Base-by-base conservation (phyloP, 2,329 filamentous ascomycete species). In the Aplosporella prunicola region DNA sequence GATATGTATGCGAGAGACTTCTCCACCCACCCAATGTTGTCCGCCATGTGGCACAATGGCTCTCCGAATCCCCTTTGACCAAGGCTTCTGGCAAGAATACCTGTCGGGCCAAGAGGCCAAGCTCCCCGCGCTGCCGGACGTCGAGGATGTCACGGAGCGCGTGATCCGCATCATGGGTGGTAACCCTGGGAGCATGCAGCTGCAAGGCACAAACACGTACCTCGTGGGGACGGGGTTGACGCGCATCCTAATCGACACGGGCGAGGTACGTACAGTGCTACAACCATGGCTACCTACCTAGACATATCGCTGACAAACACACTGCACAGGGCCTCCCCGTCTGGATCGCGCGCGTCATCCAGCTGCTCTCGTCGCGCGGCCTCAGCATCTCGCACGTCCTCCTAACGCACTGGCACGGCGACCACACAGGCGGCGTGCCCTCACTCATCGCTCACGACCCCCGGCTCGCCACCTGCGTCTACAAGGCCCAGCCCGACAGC, bases 41-140 rank as follows among this genome's bases (percentile, higher is more conserved):
- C n/a, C n/a, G n/a, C n/a, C n/a, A n/a, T n/a, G n/a, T n/a, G n/a
- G n/a, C n/a, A n/a, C n/a, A n/a, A n/a, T n/a, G n/a, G n/a, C n/a
- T n/a, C n/a, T n/a, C n/a, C n/a, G n/a, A n/a, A n/a, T n/a, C n/a
- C n/a, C n/a, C n/a, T n/a, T n/a, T n/a, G n/a, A n/a, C n/a, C n/a
- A n/a, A n/a, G n/a, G n/a, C n/a, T n/a, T n/a, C n/a, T n/a, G n/a
- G 42, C 62, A 69, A 16, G 64, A 68, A 20, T 71, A 68, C 46
- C 60, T 71, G 2, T 49, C 57, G 6, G 47, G 45, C 1, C 67
- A 71, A 41, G 46, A 47, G 17, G 39, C 52, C 8, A 34, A 35
- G 9, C 46, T 70, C 0, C 64, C 65, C 1, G 23, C 51, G 3
- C 20, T 69, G 2, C 13, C 34, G 4, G 55, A 67, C 42, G 58